Conservation (phyloP, 495 filamentous ascomycete genomes). For the Neurospora intermedia region DNA sequence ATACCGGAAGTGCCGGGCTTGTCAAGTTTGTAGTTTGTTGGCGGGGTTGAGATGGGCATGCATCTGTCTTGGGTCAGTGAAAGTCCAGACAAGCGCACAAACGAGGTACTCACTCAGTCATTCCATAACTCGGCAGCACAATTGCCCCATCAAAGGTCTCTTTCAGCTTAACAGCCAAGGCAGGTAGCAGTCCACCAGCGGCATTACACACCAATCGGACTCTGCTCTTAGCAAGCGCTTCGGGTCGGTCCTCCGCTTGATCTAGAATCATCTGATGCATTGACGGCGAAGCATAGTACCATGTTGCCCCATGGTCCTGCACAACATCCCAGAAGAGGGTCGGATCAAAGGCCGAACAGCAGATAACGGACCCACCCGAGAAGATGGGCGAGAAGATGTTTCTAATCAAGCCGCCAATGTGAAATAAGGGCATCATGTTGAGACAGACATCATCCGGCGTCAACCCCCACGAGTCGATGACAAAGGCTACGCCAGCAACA, state of each 20-base stretch:
- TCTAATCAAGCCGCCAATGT: slow-evolving; percentile 33
- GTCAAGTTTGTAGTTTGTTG: slow-evolving; percentile 29
- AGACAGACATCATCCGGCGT: slow-evolving; percentile 26
- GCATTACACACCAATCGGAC: slow-evolving; percentile 36
- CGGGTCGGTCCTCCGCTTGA: slow-evolving; percentile 18
- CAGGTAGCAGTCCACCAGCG: slow-evolving; percentile 32
- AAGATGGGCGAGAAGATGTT: slow-evolving; percentile 32
- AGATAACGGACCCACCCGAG: slow-evolving; percentile 32
- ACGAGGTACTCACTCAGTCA: slow-evolving; percentile 27
- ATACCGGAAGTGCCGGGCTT: slow-evolving; percentile 33
- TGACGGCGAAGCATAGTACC: slow-evolving; percentile 42
- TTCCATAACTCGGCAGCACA: slow-evolving; percentile 37
- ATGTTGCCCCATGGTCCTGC: slow-evolving; percentile 26
- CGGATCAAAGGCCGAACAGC: slow-evolving; percentile 36
- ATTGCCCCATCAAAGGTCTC: slow-evolving; percentile 26
- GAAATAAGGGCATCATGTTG: slow-evolving; percentile 40
- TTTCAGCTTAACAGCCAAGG: slow-evolving; percentile 25
- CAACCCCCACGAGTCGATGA: slow-evolving; percentile 32
- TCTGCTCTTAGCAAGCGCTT: slow-evolving; percentile 24
- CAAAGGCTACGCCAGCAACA: slow-evolving; percentile 25
- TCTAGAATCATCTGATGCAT: slow-evolving; percentile 37
- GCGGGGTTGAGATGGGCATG: slow-evolving; percentile 37
- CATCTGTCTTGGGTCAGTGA: slow-evolving; percentile 10
- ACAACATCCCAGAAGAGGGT: slow-evolving; percentile 39
- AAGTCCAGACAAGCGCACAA: background rate